A percentile compares a stretch with the other conserved stretches of the same genome.
These are phyloP conservation scores for Caryopteris hybrid DNA, from an alignment of 305 asterid species.

Conservation along the genomic window DNA sequence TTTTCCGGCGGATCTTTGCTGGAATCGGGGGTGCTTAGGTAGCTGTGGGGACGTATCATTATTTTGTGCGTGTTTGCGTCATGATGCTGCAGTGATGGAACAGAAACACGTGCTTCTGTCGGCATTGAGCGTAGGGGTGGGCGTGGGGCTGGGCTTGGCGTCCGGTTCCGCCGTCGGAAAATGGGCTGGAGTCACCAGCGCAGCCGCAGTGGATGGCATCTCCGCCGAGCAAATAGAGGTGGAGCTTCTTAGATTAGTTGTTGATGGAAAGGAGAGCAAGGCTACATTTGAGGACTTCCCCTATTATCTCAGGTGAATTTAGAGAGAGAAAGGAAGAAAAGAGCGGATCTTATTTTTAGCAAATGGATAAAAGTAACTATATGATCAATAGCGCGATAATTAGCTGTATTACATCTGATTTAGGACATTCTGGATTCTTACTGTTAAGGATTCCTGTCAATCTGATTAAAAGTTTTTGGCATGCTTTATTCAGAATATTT, in stretches of 20 bases:
- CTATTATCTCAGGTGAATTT: constrained; percentile 46
- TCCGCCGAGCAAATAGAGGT: constrained; percentile 44
- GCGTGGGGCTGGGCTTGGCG: constrained; percentile 68
- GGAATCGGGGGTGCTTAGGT: constrained; percentile 1
- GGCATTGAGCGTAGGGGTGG: constrained; percentile 91
- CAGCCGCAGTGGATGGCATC: constrained; percentile 49
- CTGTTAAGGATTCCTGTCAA: constrained; percentile 6
- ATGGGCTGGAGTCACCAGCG: constrained; percentile 51
- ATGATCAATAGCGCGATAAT: too few relatives aligned
- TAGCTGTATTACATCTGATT: too few relatives aligned
- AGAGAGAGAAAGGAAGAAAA: too few relatives aligned
- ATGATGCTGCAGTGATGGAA: constrained; percentile 45
- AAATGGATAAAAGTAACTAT: neutral
- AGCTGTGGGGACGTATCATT: too few relatives aligned
- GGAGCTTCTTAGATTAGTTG: constrained; percentile 46
- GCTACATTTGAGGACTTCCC: constrained; percentile 54
- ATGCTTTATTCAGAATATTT: too few relatives aligned
- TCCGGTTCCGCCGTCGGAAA: constrained; percentile 64
- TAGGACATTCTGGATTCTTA: constrained; percentile 14
- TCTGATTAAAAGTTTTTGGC: too few relatives aligned
- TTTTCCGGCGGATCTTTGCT: constrained; percentile 23
- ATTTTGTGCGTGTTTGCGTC: too few relatives aligned
- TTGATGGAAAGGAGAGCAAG: constrained; percentile 42
- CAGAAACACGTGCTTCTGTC: constrained; percentile 79
- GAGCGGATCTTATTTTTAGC: neutral